Evolutionary conservation across 2,329 filamentous ascomycete genomes (phyloP).

Genomic region (Alternaria metachromatica): DNA sequence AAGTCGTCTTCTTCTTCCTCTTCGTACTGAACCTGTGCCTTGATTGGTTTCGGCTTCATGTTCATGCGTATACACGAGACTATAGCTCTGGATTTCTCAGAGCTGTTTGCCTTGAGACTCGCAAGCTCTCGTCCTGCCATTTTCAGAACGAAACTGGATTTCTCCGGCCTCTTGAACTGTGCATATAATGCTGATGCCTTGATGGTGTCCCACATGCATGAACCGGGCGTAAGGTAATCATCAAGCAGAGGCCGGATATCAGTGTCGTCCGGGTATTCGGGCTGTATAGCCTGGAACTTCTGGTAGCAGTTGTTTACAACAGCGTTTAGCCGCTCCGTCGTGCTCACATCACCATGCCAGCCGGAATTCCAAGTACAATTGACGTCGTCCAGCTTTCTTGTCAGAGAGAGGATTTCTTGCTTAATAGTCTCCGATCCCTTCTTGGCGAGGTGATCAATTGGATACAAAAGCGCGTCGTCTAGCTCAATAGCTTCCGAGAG

Average conservation of each 20-base stretch:
- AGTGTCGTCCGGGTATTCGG: slow-evolving; percentile 13
- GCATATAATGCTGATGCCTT: slow-evolving; percentile 54
- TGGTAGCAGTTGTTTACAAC: slow-evolving; percentile 26
- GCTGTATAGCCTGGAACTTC: slow-evolving; percentile 28
- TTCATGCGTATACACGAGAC: slow-evolving; percentile 27
- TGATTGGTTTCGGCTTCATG: slow-evolving; percentile 43
- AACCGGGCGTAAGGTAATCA: slow-evolving; percentile 15
- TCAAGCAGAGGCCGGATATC: slow-evolving; percentile 20
- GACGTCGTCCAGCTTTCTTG: slow-evolving; percentile 1
- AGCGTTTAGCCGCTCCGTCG: slow-evolving; percentile 15
- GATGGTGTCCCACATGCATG: slow-evolving; percentile 52
- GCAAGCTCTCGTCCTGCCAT: slow-evolving; percentile 52
- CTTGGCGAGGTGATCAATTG: slow-evolving; percentile 1
- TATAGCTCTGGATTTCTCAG: slow-evolving; percentile 19
- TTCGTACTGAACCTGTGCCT: slow-evolving; percentile 15
- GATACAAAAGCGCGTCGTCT: slow-evolving; percentile 25
- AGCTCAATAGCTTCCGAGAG: slow-evolving; percentile 33
- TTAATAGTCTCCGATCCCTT: slow-evolving; percentile 9
- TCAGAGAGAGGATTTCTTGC: slow-evolving; percentile 14
- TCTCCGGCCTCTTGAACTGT: slow-evolving; percentile 21
- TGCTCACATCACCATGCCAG: background rate
- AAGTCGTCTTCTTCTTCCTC: slow-evolving; percentile 29
- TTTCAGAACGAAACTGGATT: slow-evolving; percentile 43
- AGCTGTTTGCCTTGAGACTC: slow-evolving; percentile 41
- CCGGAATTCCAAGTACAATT: slow-evolving; percentile 11